Conservation (phyloP, 768 basidiomycete species). For the Suillus placidus region DNA sequence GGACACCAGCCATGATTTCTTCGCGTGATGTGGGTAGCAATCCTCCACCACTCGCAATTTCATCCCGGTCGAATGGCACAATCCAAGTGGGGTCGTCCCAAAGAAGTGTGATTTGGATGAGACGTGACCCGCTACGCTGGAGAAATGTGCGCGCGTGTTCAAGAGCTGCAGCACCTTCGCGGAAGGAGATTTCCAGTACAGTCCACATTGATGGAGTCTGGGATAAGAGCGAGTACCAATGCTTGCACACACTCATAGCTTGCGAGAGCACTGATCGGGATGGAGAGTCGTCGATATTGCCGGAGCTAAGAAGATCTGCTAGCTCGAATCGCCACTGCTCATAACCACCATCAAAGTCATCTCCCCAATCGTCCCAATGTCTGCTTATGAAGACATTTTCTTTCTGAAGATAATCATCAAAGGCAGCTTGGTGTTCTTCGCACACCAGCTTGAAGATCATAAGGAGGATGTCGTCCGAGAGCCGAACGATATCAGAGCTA, state of each 20-base stretch:
- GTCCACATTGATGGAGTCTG: neutral
- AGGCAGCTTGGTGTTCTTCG: neutral
- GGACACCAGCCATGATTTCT: neutral
- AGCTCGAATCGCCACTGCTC: neutral
- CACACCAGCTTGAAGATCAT: neutral
- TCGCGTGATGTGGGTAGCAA: neutral
- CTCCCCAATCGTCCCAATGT: conserved; percentile 1
- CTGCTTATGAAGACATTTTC: neutral
- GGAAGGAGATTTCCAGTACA: neutral
- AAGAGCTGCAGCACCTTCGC: neutral
- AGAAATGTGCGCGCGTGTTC: conserved; percentile 2
- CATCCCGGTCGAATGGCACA: neutral
- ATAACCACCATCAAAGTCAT: neutral
- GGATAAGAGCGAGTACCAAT: neutral
- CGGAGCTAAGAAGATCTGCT: neutral
- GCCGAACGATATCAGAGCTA: neutral
- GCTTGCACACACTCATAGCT: neutral
- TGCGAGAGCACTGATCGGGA: neutral
- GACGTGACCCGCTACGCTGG: neutral
- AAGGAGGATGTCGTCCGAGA: neutral
- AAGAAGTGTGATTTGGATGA: neutral
- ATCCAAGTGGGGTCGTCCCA: conserved; percentile 1
- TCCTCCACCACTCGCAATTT: neutral
- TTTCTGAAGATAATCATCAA: neutral
- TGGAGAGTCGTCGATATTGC: neutral